Percentiles rank a stretch among this genome's conserved stretches.
These are phyloP conservation scores for Dioscorea dumetorum DNA, from an alignment of 106 monocot genomes.

Conservation along the genomic window DNA sequence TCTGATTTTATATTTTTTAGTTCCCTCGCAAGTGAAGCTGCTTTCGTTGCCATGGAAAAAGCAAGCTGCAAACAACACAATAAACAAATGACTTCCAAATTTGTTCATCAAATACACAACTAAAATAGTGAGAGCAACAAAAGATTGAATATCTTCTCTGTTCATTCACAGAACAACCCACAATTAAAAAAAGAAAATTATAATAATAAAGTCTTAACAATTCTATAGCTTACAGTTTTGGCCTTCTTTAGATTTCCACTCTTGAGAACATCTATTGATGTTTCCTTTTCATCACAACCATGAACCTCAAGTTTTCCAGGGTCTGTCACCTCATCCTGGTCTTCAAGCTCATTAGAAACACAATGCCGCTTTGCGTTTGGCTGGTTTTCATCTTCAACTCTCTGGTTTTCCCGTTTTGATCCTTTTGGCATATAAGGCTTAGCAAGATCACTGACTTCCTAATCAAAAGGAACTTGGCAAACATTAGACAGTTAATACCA, in stretches of 20 bases:
- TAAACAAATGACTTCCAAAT: background rate
- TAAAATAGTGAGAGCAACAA: too few relatives aligned
- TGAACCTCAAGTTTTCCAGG: background rate
- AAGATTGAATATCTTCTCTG: too few relatives aligned
- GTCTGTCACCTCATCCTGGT: constrained; percentile 2
- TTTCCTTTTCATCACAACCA: constrained; percentile 8
- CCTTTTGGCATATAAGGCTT: constrained; percentile 28
- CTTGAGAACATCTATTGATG: constrained; percentile 10
- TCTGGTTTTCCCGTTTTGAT: constrained; percentile 16
- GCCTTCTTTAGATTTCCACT: constrained; percentile 52
- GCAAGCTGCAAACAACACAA: constrained; percentile 53
- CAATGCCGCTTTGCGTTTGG: constrained; percentile 54
- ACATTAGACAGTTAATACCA: too few relatives aligned
- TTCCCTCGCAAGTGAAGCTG: constrained; percentile 66
- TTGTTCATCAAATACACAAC: too few relatives aligned
- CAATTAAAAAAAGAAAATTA: background rate
- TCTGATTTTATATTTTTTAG: constrained; percentile 65
- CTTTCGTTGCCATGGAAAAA: constrained; percentile 65
- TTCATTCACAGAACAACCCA: too few relatives aligned
- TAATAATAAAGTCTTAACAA: background rate
- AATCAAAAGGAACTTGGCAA: background rate
- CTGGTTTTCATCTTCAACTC: constrained; percentile 25
- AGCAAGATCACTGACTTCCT: constrained; percentile 50
- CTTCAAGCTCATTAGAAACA: constrained; percentile 3
- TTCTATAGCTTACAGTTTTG: constrained; percentile 25